These are phyloP conservation scores for Cercophora samala DNA, from an alignment of 495 filamentous ascomycete genomes.

Conservation along the genomic window DNA sequence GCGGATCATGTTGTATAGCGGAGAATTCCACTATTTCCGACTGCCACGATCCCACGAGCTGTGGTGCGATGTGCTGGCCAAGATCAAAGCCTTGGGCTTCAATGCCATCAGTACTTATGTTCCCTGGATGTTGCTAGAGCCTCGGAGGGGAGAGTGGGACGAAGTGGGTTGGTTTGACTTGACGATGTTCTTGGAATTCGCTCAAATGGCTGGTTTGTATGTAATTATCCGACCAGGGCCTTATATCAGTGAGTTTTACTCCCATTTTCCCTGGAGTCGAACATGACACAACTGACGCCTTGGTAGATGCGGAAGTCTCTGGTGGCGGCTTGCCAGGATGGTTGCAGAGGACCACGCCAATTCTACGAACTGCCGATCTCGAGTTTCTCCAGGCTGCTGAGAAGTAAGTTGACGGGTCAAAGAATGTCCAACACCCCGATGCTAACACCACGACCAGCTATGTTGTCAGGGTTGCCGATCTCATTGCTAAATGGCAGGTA, in stretches of 20 bases:
- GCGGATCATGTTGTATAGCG: conserved; percentile 67
- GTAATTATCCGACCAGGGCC: conserved; percentile 66
- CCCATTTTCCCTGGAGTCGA: neutral
- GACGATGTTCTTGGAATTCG: conserved; percentile 69
- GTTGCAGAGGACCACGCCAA: conserved; percentile 59
- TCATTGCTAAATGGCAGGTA: conserved; percentile 72
- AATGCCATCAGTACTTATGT: conserved; percentile 73
- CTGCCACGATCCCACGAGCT: conserved; percentile 64
- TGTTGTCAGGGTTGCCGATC: conserved; percentile 50
- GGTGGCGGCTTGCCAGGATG: conserved; percentile 41
- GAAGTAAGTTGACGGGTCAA: conserved; percentile 31
- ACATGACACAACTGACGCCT: neutral
- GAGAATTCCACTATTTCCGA: conserved; percentile 71
- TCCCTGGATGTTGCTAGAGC: conserved; percentile 79
- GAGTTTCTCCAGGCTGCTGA: conserved; percentile 65
- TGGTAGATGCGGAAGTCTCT: conserved; percentile 60
- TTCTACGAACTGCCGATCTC: conserved; percentile 55
- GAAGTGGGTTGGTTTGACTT: conserved; percentile 68
- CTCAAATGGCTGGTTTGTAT: conserved; percentile 66
- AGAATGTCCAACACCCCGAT: neutral
- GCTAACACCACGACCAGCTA: conserved; percentile 33
- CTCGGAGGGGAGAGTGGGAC: conserved; percentile 62
- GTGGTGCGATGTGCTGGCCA: conserved; percentile 74
- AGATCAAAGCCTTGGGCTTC: conserved; percentile 74
- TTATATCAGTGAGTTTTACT: conserved; percentile 30